Base-by-base conservation (phyloP, 805 yeast species). In the Clavispora santaluciae region DNA sequence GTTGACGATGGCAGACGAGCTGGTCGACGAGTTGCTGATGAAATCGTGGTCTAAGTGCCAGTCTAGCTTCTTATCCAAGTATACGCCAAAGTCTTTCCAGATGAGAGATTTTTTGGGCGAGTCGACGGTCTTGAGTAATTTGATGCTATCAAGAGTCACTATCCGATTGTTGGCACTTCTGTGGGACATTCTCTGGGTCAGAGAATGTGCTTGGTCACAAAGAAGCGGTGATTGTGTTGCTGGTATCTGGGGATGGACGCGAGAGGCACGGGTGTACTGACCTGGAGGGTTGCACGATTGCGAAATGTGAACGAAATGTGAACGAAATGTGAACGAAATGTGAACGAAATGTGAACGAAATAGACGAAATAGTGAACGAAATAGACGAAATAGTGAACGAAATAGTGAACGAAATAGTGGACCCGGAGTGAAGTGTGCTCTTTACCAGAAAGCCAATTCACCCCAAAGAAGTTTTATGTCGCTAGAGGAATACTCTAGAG, bases 41-140 rank as follows among this genome's bases (percentile, higher is more conserved):
- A 38, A 33, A 26, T 53, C 53, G 13, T 60, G 51, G 38, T 61
- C 58, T 36, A 53, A 49, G 35, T 46, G 54, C 42, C 57, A 47
- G 30, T 59, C 59, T 34, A 68, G 46, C 39, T 65, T 65, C 45
- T 64, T 66, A 45, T 68, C 75, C 37, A 69, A 54, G 43, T 64
- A 69, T 9, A 59, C 64, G 9, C 75, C 75, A 40, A 69, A 61
- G 33, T 69, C 75, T 50, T 68, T 69, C 75, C 75, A 69, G 43
- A 64, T 59, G 22, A 64, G 60, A 8, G 21, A 36, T 39, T 43
- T 47, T 26, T 43, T 48, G 30, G 23, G n/a, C 3, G 31, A 12
- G 3, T 38, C 28, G 22, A 21, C 28, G n/a, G 41, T 6, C 15
- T 41, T 52, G 30, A 48, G 49, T n/a, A 38, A 36, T 28, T 50